phyloP scores from a whole-genome alignment of 257 asterid species.

The Orobanche coerulescens region DNA sequence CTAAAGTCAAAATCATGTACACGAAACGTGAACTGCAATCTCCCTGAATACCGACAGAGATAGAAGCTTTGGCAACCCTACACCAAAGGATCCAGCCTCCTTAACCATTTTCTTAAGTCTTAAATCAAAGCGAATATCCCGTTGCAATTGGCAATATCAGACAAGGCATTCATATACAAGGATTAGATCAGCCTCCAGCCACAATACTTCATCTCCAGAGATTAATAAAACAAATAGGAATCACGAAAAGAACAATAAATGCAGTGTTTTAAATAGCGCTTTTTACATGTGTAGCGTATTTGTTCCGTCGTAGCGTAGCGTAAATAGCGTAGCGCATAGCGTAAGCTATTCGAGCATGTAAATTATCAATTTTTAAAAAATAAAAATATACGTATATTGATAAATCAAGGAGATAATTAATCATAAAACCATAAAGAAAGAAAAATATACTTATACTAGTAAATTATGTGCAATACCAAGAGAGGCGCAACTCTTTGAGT shows the following conservation, averaged over 20 bases:
- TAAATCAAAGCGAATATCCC: slow-evolving; percentile 2
- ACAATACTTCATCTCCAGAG: neutral
- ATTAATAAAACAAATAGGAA: neutral
- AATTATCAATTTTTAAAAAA: too few relatives aligned
- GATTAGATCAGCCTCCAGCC: neutral
- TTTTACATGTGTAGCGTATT: too few relatives aligned
- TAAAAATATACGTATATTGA: too few relatives aligned
- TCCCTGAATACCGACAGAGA: neutral
- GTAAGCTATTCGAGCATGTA: too few relatives aligned
- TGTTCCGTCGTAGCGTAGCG: too few relatives aligned
- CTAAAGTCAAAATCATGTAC: slow-evolving; percentile 1
- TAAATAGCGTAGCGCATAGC: too few relatives aligned
- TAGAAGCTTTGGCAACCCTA: neutral
- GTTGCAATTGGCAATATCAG: neutral
- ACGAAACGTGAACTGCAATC: neutral
- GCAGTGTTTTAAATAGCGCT: too few relatives aligned
- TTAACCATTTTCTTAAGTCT: neutral
- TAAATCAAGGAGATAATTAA: too few relatives aligned
- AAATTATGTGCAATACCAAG: too few relatives aligned
- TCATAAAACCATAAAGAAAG: too few relatives aligned
- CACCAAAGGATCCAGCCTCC: neutral
- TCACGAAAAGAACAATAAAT: neutral
- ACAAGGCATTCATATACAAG: neutral
- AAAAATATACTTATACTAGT: too few relatives aligned
- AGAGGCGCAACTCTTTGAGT: too few relatives aligned